These are phyloP conservation scores for Fusarium musae DNA, from an alignment of 2,329 filamentous ascomycete species.

Conservation along the genomic window DNA sequence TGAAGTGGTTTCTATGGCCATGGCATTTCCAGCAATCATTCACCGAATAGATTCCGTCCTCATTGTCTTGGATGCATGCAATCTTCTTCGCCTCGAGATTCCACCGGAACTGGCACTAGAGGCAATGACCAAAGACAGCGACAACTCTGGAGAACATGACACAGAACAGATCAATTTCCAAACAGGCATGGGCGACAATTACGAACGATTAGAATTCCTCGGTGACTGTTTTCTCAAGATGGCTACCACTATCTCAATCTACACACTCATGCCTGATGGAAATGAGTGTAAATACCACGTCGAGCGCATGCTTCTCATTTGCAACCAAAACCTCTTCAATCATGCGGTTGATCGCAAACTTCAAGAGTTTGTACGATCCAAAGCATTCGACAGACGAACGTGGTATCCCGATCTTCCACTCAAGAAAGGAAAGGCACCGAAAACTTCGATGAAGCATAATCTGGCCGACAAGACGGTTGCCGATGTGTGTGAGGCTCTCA, in stretches of 20 bases:
- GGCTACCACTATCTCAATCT: constrained; percentile 90
- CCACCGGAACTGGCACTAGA: constrained; percentile 80
- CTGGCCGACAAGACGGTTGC: constrained; percentile 91
- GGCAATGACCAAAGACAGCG: constrained; percentile 91
- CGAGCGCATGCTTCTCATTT: constrained; percentile 88
- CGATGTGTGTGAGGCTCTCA: constrained; percentile 93
- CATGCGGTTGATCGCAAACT: constrained; percentile 74
- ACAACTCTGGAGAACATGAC: constrained; percentile 80
- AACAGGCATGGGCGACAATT: constrained; percentile 90
- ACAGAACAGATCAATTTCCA: constrained; percentile 78
- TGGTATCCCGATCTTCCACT: constrained; percentile 91
- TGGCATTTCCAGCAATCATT: constrained; percentile 85
- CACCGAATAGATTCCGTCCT: constrained; percentile 84
- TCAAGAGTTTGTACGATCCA: constrained; percentile 83
- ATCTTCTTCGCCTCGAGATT: constrained; percentile 71
- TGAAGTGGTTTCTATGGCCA: constrained; percentile 75
- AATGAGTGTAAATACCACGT: constrained; percentile 91
- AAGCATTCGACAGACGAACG: constrained; percentile 79
- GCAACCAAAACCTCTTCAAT: constrained; percentile 89
- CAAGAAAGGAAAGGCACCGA: constrained; percentile 74
- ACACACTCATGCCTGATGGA: constrained; percentile 77
- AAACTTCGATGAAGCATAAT: constrained; percentile 63
- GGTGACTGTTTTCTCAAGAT: constrained; percentile 96
- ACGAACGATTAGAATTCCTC: constrained; percentile 92
- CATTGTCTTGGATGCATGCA: constrained; percentile 80